Percentiles rank a stretch among this genome's conserved stretches.
These are phyloP conservation scores for Sextonia rubra DNA, from an alignment of 164 flowering plant genomes.

Conservation along the genomic window DNA sequence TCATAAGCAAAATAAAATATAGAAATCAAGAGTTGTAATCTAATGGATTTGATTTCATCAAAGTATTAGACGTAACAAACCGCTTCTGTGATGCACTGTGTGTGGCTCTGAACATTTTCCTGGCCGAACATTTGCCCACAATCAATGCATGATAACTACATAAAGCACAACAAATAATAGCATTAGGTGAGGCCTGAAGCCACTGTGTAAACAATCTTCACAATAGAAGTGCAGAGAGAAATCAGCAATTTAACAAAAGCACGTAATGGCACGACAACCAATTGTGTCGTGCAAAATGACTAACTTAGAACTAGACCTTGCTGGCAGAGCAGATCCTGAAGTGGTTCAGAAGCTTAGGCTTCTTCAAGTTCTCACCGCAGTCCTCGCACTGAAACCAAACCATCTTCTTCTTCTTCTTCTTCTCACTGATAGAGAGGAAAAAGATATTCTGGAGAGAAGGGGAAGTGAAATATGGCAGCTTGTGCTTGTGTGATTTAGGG, in stretches of 20 bases:
- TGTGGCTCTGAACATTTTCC: slow-evolving; percentile 71
- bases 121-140: slow-evolving; percentile 76
- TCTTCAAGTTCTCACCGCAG: slow-evolving; percentile 93
- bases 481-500: too few species aligned
- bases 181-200: background rate
- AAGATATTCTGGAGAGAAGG: too few species aligned
- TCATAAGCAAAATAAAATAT: too few species aligned
- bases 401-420: slow-evolving; percentile 35
- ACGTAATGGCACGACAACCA: too few species aligned
- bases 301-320: too few species aligned
- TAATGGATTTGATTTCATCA: background rate
- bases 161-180: slow-evolving; percentile 1
- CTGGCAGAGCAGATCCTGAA: slow-evolving; percentile 77
- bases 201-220: background rate
- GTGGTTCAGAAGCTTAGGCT: slow-evolving; percentile 76
- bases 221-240: background rate
- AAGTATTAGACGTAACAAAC: slow-evolving; percentile 27
- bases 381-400: slow-evolving; percentile 99
- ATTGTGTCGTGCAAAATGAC: too few species aligned
- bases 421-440: background rate
- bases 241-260: too few species aligned
- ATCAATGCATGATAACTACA: slow-evolving; percentile 92
- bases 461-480: too few species aligned
- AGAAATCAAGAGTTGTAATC: too few species aligned
- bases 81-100: slow-evolving; percentile 83